Evolutionary conservation across 2,329 filamentous ascomycete genomes (phyloP), one percentile per base, ranked within the genome.

Genomic region (Diplodia seriata): DNA sequence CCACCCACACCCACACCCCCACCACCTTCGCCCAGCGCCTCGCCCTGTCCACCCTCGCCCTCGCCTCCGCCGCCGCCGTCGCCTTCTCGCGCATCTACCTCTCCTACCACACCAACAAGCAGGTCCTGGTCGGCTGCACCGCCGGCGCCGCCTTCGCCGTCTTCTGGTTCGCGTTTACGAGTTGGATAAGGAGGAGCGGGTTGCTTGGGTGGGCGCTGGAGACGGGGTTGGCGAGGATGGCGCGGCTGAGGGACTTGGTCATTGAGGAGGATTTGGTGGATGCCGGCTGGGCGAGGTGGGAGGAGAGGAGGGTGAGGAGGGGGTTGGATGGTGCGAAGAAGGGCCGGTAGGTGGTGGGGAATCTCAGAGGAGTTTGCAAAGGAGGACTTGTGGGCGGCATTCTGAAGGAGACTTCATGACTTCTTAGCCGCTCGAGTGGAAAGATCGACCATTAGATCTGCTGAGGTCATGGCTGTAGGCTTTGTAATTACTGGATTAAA

Each of bases 281-380:
- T 81, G 90, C 93, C 51, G 95, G 95, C 2, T 99, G 94, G 94
- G 92, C 94, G 80, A 90, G 91, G 76, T 98, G 94, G 93, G 90
- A 94, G 78, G 82, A 84, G 59, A 78, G 80, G 67, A 80, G 81
- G 68, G 18, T 67, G 67, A 74, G 71, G 68, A 73, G 72, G 47
- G 70, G 71, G 14, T 12, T 72, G 49, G 61, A 36, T 74, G 29
- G 69, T 23, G 71, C 75, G 57, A 69, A 70, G 59, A 76, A 76
- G 54, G 14, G 29, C 7, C 29, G 62, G 62, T 66, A 66, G 62
- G 36, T 33, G 8, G 9, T 33, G 31, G 3, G 26, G 3, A 26
- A 2, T 26, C 26, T 26, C n/a, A n/a, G n/a, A n/a, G n/a, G n/a
- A n/a, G n/a, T n/a, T n/a, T n/a, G n/a, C n/a, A n/a, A n/a, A n/a